Evolutionary conservation across 805 yeast species (phyloP), one percentile per base, ranked within the genome.

Genomic region (Peterozyma toletana): DNA sequence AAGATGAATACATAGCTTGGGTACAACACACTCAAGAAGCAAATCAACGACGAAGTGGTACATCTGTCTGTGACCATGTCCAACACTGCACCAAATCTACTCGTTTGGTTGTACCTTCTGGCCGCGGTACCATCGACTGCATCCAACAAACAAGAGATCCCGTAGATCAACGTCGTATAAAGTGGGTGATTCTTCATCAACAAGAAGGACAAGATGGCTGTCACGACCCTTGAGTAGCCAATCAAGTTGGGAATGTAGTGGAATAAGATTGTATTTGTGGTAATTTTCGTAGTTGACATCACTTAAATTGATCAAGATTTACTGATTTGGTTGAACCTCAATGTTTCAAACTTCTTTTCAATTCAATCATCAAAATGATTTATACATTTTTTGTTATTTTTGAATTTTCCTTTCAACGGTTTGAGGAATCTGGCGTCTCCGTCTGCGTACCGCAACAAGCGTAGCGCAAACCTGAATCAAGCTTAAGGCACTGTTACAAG

Each of bases 21-120:
- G 57, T 86, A 91, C 39, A 85, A 68, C 33, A 86, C 80, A 52
- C 93, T 78, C 46, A 93, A 70, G 62, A 77, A 93, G 61, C 95
- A 89, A 53, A 93, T 80, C 56, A 93, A 73, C n/a, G 96, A 84
- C 11, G 95, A 78, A 0, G 99, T 93, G 11, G 99, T 90, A 60
- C 97, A 93, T 58, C 99, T 75, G 62, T 93, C 99, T 15, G 99
- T 91, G 30, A 93, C 97, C 99, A 93, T 93, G 64, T 93, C 99
- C 54, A 93, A 74, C 16, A 95, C 96, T 15, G 99, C 98, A 33
- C 99, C 99, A 53, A 88, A 87, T 52, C 78, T 76, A 30, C 97
- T 86, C 13, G 96, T 83, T 63, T 93, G 99, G 60, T 86, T 78
- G 60, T 73, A 87, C 55, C 75, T 75, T 50, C 99, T 75, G 4